phyloP scores from a whole-genome alignment of 345 rosid species.

The Sonneratia caseolaris region DNA sequence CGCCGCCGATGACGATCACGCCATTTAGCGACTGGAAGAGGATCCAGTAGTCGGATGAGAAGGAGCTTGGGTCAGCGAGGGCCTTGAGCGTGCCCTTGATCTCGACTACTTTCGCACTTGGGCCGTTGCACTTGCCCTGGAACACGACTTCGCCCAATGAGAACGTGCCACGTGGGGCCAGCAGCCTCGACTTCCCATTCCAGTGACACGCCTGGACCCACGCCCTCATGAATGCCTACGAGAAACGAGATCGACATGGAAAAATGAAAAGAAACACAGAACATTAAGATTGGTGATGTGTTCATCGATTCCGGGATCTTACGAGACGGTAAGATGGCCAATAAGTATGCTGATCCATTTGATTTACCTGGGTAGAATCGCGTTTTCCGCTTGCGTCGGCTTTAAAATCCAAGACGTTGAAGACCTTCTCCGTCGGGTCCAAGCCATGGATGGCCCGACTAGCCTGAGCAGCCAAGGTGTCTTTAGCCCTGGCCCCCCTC shows the following conservation, averaged over 20 bases:
- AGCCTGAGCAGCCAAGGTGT: background rate
- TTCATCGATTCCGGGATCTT: background rate
- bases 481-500: background rate
- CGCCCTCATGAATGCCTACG: conserved; percentile 27
- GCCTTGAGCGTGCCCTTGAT: conserved; percentile 31
- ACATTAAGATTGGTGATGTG: background rate
- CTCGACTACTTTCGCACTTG: conserved; percentile 23
- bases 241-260: background rate
- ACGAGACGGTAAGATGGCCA: background rate
- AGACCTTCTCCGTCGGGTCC: conserved; percentile 26
- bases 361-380: conserved; percentile 27
- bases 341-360: background rate
- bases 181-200: conserved; percentile 24
- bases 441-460: background rate
- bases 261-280: background rate
- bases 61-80: conserved; percentile 15
- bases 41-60: conserved; percentile 34
- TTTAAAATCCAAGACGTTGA: conserved; percentile 28
- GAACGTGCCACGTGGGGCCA: conserved; percentile 34
- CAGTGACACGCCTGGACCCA: conserved; percentile 31
- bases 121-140: conserved; percentile 33
- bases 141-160: conserved; percentile 22
- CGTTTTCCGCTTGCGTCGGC: conserved; percentile 22
- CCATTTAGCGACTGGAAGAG: conserved; percentile 39
- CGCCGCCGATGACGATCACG: conserved; percentile 41